These are phyloP conservation scores for Basipetospora chlamydospora DNA, from an alignment of 2,329 filamentous ascomycete genomes.

Conservation along the genomic window DNA sequence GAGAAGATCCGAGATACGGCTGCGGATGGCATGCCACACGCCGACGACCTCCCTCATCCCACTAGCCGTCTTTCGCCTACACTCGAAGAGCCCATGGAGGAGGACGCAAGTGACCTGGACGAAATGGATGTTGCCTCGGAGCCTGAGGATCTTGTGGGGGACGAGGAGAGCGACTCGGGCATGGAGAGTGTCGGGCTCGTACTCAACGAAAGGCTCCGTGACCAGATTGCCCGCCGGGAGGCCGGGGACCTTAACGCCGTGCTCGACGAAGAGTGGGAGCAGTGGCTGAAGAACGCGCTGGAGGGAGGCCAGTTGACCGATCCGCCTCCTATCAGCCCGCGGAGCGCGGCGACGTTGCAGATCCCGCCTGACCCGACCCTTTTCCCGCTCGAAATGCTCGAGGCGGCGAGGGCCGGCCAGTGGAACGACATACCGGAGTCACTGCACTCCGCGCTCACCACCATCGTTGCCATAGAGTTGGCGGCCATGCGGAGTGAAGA, in stretches of 20 bases:
- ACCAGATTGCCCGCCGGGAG: conserved; percentile 47
- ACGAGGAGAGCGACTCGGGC: conserved; percentile 34
- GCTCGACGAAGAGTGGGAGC: conserved; percentile 60
- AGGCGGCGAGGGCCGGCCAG: conserved; percentile 37
- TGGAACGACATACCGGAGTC: conserved; percentile 45
- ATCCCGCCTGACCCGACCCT: conserved; percentile 19
- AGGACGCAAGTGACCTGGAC: conserved; percentile 8
- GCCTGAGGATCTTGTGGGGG: conserved; percentile 7
- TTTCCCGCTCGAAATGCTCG: conserved; percentile 37
- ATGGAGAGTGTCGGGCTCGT: conserved; percentile 43
- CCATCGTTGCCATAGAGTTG: not conserved
- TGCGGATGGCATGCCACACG: conserved; percentile 42
- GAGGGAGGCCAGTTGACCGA: conserved; percentile 42
- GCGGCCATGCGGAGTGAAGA: not conserved
- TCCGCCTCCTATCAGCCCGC: conserved; percentile 15
- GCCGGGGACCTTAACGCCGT: conserved; percentile 42
- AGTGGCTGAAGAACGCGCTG: conserved; percentile 57
- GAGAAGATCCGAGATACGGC: conserved; percentile 58
- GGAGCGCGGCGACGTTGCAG: conserved; percentile 10
- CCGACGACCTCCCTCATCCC: conserved; percentile 17
- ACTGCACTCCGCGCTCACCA: conserved; percentile 25
- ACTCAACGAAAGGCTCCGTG: conserved; percentile 49
- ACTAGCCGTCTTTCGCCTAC: not conserved
- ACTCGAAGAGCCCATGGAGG: not conserved
- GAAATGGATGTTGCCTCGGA: conserved; percentile 7